A percentile compares a stretch with the other conserved stretches of the same genome.
phyloP scores from a whole-genome alignment of 768 basidiomycete species.

The Trametes sanguinea region DNA sequence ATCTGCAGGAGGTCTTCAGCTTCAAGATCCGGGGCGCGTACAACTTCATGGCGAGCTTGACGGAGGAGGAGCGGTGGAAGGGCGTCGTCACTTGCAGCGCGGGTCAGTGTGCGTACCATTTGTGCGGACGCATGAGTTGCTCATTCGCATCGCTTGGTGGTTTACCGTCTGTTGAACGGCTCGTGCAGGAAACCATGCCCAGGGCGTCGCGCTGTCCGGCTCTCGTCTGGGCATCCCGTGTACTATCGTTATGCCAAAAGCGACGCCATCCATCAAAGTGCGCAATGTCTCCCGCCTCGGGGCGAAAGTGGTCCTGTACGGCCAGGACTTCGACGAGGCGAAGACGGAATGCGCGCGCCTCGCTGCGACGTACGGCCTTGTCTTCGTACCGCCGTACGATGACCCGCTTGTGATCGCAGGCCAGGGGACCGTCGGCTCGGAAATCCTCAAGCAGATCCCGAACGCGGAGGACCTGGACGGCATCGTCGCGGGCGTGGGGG shows the following conservation, averaged over 20 bases:
- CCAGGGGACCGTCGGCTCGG: constrained; percentile 93
- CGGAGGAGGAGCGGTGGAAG: constrained; percentile 91
- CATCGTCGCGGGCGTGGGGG: constrained; percentile 91
- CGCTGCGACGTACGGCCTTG: constrained; percentile 70
- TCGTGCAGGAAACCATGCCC: constrained; percentile 89
- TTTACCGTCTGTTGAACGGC: neutral
- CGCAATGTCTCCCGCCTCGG: constrained; percentile 92
- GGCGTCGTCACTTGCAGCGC: constrained; percentile 98
- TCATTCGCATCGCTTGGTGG: constrained; percentile 9
- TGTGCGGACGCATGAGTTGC: constrained; percentile 1
- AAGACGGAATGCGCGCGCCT: constrained; percentile 92
- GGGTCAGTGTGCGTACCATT: constrained; percentile 71
- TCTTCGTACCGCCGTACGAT: constrained; percentile 96
- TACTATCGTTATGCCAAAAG: constrained; percentile 98
- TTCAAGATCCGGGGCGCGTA: constrained; percentile 99
- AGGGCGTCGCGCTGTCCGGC: constrained; percentile 97
- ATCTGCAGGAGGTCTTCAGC: constrained; percentile 95
- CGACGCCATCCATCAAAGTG: constrained; percentile 95
- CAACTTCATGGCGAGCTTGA: constrained; percentile 93
- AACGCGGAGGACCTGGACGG: constrained; percentile 76
- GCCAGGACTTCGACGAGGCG: constrained; percentile 93
- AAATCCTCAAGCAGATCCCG: constrained; percentile 87
- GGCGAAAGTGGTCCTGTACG: constrained; percentile 92
- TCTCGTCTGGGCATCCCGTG: constrained; percentile 85
- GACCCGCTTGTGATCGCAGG: constrained; percentile 97